Evolutionary conservation across 306 rosid species (phyloP).

Genomic region (Datisca glomerata): DNA sequence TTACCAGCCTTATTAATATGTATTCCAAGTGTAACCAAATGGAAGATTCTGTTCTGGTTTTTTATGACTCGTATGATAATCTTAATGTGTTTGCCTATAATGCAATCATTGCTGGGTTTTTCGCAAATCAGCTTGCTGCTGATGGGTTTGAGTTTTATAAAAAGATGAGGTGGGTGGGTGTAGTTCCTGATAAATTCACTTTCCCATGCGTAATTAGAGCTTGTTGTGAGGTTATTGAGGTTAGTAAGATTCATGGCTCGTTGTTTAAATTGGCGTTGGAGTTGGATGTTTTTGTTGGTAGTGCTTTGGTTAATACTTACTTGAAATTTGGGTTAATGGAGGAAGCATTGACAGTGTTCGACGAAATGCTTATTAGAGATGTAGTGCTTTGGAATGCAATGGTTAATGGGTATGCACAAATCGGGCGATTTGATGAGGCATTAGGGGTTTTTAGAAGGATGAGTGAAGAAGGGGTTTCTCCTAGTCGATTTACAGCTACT

Average conservation of each 20-base stretch:
- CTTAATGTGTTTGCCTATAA: conserved; percentile 63
- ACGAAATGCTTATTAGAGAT: conserved; percentile 55
- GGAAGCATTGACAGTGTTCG: conserved; percentile 57
- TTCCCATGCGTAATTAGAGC: conserved; percentile 66
- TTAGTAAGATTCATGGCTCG: conserved; percentile 58
- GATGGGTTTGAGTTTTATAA: conserved; percentile 32
- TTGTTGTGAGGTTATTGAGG: conserved; percentile 40
- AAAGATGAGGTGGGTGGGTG: conserved; percentile 40
- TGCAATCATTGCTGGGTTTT: conserved; percentile 57
- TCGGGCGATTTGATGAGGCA: conserved; percentile 55
- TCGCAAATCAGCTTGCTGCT: conserved; percentile 32
- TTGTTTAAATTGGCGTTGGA: conserved; percentile 64
- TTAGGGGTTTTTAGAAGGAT: conserved; percentile 49
- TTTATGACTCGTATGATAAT: conserved; percentile 25
- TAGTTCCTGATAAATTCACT: conserved; percentile 58
- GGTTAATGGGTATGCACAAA: conserved; percentile 64
- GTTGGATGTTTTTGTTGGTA: conserved; percentile 61
- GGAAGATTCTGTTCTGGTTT: conserved; percentile 37
- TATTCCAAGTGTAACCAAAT: conserved; percentile 61
- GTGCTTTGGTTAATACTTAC: conserved; percentile 64
- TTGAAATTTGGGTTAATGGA: conserved; percentile 36
- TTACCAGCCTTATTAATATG: conserved; percentile 78
- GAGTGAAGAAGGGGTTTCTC: conserved; percentile 38
- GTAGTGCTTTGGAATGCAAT: conserved; percentile 81
- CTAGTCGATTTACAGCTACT: conserved; percentile 45